These are phyloP conservation scores for Saturnispora quitensis DNA, from an alignment of 805 yeast species.

Conservation along the genomic window DNA sequence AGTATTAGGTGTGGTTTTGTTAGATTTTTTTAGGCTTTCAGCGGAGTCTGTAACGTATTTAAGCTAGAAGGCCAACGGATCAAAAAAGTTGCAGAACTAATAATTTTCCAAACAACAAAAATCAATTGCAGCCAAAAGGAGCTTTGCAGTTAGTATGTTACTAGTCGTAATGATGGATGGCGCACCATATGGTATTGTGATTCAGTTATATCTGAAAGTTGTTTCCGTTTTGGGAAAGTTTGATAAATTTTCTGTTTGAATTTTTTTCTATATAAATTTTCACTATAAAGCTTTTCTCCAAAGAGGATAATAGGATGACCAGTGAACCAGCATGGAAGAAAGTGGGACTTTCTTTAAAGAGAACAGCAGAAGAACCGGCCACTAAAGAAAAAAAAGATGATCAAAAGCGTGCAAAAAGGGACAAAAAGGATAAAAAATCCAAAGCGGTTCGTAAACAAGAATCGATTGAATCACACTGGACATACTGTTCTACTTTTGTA, in stretches of 20 bases:
- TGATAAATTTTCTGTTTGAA: background rate
- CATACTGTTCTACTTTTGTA: constrained; percentile 25
- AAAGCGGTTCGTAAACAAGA: constrained; percentile 53
- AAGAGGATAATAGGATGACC: constrained; percentile 1
- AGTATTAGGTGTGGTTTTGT: too few relatives aligned
- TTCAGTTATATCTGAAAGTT: background rate
- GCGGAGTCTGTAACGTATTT: too few relatives aligned
- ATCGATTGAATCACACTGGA: constrained; percentile 7
- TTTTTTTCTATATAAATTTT: background rate
- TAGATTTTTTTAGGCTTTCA: too few relatives aligned
- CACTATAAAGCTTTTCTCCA: background rate
- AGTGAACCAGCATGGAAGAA: constrained; percentile 76
- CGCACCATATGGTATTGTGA: too few relatives aligned
- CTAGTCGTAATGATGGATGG: too few relatives aligned
- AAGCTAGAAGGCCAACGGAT: too few relatives aligned
- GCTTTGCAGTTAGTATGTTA: too few relatives aligned
- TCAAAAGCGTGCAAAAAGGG: constrained; percentile 26
- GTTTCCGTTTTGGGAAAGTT: background rate
- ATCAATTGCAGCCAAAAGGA: too few relatives aligned
- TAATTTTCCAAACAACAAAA: too few relatives aligned
- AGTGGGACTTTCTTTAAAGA: constrained; percentile 57
- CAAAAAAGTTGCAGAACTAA: too few relatives aligned
- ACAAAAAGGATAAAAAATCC: constrained; percentile 37
- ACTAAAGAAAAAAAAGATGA: constrained; percentile 23
- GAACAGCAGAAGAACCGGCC: constrained; percentile 11